Conservation (phyloP, 371 early-diverging fungal genomes). For the Lichtheimia ramosa region DNA sequence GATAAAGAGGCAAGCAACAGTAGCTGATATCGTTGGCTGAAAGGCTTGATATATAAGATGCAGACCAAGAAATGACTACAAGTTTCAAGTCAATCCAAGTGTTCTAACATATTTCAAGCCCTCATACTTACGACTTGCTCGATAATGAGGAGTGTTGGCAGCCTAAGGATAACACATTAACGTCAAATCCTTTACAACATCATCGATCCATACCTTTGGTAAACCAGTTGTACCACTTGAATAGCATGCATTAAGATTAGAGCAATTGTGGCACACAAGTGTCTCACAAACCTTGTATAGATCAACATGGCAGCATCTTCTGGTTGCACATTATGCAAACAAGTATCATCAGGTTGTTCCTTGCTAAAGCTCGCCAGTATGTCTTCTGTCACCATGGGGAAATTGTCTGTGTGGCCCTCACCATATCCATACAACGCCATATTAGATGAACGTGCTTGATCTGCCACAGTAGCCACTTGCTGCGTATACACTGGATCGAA, state of each 20-base stretch:
- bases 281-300: slow-evolving; percentile 26
- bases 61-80: slow-evolving; percentile 3
- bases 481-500: slow-evolving; percentile 24
- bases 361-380: not conserved
- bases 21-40: slow-evolving; percentile 29
- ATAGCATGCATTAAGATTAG: not conserved
- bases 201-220: slow-evolving; percentile 20
- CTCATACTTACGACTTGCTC: not conserved
- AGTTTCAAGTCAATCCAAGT: not conserved
- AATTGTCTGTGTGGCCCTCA: slow-evolving; percentile 13
- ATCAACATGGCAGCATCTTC: slow-evolving; percentile 40
- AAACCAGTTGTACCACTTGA: slow-evolving; percentile 20
- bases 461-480: slow-evolving; percentile 18
- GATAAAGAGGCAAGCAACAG: slow-evolving; percentile 46
- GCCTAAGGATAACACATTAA: not conserved
- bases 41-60: not conserved
- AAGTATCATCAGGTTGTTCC: slow-evolving; percentile 21
- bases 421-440: slow-evolving; percentile 24
- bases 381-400: not conserved
- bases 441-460: not conserved
- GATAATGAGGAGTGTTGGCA: slow-evolving; percentile 1
- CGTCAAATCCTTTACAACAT: not conserved
- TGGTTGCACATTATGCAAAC: slow-evolving; percentile 12
- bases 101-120: not conserved
- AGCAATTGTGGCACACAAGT: not conserved